These are phyloP conservation scores for Nadsonia commutata DNA, from an alignment of 1,139 yeast genomes.

Conservation along the genomic window DNA sequence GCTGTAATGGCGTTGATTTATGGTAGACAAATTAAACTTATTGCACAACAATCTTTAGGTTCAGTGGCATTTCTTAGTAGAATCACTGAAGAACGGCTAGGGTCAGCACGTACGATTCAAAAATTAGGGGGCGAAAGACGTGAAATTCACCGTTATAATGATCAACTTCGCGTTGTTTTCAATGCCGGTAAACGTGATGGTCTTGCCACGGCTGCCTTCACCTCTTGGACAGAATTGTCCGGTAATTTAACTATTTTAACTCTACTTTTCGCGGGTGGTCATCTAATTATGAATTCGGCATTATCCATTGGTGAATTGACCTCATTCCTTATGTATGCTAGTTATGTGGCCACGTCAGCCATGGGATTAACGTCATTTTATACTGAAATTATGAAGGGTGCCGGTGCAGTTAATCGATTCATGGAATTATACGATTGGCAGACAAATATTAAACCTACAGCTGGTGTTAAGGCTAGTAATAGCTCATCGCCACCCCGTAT, in stretches of 20 bases:
- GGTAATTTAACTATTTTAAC: conserved; percentile 73
- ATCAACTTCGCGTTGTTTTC: conserved; percentile 61
- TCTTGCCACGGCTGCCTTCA: conserved; percentile 44
- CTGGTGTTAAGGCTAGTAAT: conserved; percentile 32
- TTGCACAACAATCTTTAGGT: conserved; percentile 68
- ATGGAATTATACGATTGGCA: conserved; percentile 73
- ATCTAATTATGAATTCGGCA: conserved; percentile 53
- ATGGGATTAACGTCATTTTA: conserved; percentile 83
- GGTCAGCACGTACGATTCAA: conserved; percentile 76
- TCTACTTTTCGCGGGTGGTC: conserved; percentile 67
- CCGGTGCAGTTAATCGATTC: conserved; percentile 87
- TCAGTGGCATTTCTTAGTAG: conserved; percentile 77
- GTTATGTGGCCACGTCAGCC: conserved; percentile 80
- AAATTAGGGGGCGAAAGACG: conserved; percentile 74
- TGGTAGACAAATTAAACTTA: conserved; percentile 63
- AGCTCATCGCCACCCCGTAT: conserved; percentile 37
- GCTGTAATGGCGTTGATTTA: conserved; percentile 59
- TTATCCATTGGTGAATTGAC: conserved; percentile 81
- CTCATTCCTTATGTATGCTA: conserved; percentile 89
- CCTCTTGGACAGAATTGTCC: conserved; percentile 61
- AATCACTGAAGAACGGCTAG: conserved; percentile 86
- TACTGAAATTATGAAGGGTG: conserved; percentile 90
- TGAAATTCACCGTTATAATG: conserved; percentile 46
- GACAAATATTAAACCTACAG: conserved; percentile 50
- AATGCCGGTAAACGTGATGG: conserved; percentile 70